Conservation (phyloP, 805 yeast species). For the Ogataea parapolymorpha region DNA sequence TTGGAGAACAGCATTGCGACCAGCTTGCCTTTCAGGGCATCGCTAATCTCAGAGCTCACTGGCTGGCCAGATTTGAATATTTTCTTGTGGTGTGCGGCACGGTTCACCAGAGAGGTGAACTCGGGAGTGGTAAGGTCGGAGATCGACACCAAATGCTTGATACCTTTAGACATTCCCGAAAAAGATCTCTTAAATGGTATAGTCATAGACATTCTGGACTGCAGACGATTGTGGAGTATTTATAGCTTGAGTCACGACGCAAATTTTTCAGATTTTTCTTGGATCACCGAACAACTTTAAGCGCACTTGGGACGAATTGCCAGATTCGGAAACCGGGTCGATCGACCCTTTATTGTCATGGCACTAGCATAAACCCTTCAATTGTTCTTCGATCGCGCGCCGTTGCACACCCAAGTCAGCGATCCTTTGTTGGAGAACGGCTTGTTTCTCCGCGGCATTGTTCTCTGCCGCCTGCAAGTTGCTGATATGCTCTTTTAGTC, state of each 20-base stretch:
- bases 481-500: constrained; percentile 1
- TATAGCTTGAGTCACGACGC: constrained; percentile 9
- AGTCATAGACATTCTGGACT: constrained; percentile 2
- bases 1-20: constrained; percentile 83
- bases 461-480: constrained; percentile 2
- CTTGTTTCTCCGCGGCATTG: neutral
- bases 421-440: neutral
- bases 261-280: constrained; percentile 12
- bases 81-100: constrained; percentile 68
- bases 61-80: constrained; percentile 55
- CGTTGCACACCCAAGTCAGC: constrained; percentile 1
- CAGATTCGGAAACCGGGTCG: constrained; percentile 11
- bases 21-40: constrained; percentile 71
- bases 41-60: constrained; percentile 35
- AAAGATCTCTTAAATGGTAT: constrained; percentile 30
- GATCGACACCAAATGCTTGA: constrained; percentile 79
- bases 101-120: constrained; percentile 62
- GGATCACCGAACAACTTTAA: constrained; percentile 1
- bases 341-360: constrained; percentile 6
- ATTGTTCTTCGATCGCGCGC: neutral
- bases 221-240: neutral
- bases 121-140: constrained; percentile 74
- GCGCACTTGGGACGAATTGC: constrained; percentile 19
- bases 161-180: constrained; percentile 23
- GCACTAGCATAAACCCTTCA: constrained; percentile 6